Base-by-base conservation (phyloP, 2,329 filamentous ascomycete species). In the Aureobasidium uvarum region DNA sequence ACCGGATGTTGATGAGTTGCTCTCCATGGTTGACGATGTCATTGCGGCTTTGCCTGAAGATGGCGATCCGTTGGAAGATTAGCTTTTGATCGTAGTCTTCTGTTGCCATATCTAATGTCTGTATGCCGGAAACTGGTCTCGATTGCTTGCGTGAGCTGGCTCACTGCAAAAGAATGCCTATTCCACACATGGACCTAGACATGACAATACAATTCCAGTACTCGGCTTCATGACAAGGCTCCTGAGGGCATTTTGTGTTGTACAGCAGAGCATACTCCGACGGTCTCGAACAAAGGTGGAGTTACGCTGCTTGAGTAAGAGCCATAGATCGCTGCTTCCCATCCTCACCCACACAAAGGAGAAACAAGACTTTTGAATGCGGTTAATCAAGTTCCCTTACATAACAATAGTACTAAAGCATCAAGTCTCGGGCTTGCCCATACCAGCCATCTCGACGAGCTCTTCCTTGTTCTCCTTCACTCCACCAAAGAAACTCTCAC, bases 1-100 rank as follows among this genome's bases (percentile, higher is more conserved):
- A 69, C 95, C 95, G 18, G 90, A 96, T 77, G 89, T 96, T 67
- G 86, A 92, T 71, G 88, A 95, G 77, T 79, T 97, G 76, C 95
- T 96, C 70, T 78, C 80, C 51, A 84, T 95, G 75, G 87, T 96
- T n/a, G 86, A 93, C 76, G 80, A 81, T 18, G 89, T 91, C 23
- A 84, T 96, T 71, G 82, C 84, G 39, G 66, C 69, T n/a, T 64
- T 76, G 69, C 88, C 89, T 0, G 86, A 88, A 64, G 88, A 89
- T 72, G 85, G 71, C 2, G 72, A 72, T 58, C 71, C 69, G 7
- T 13, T 63, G 36, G 65, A 63, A 10, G 65, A 66, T 38, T 63
- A 54, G 48, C n/a, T 52, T 52, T 33, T 3, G 5, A 10, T 14
- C n/a, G 3, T 46, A 28, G 41, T 50, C 45, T 62, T 5, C 14